These are phyloP conservation scores for Trametes cingulata DNA, from an alignment of 768 basidiomycete species.

Conservation along the genomic window DNA sequence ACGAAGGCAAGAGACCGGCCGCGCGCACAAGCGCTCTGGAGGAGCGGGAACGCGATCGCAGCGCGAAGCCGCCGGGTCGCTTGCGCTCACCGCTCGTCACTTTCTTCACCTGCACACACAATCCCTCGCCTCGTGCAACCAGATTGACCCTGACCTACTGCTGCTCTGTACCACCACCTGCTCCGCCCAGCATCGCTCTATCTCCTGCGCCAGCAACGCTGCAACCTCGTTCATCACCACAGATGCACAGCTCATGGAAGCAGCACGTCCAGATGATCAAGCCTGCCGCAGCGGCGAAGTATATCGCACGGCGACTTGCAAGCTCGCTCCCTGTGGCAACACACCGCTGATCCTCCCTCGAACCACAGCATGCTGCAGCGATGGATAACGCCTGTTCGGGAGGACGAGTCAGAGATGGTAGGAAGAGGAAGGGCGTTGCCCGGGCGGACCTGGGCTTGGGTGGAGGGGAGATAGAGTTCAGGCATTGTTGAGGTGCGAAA, in stretches of 20 bases:
- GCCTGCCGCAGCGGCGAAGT: background rate
- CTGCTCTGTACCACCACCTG: background rate
- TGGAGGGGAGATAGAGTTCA: conserved; percentile 3
- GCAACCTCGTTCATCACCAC: background rate
- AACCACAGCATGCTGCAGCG: background rate
- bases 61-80: background rate
- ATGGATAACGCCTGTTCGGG: background rate
- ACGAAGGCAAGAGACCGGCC: no score
- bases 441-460: background rate
- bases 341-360: background rate
- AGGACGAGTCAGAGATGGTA: background rate
- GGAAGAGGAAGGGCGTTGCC: background rate
- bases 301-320: background rate
- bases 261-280: background rate
- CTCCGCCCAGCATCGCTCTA: background rate
- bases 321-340: background rate
- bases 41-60: background rate
- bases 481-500: conserved; percentile 2
- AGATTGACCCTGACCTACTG: background rate
- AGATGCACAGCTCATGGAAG: background rate
- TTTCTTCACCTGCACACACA: no score
- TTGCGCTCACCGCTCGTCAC: no score
- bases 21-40: no score
- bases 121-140: no score
- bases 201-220: background rate